A percentile compares a stretch with the other conserved stretches of the same genome.
Evolutionary conservation across 495 filamentous ascomycete species (phyloP).

Genomic region (Neurospora sp.): DNA sequence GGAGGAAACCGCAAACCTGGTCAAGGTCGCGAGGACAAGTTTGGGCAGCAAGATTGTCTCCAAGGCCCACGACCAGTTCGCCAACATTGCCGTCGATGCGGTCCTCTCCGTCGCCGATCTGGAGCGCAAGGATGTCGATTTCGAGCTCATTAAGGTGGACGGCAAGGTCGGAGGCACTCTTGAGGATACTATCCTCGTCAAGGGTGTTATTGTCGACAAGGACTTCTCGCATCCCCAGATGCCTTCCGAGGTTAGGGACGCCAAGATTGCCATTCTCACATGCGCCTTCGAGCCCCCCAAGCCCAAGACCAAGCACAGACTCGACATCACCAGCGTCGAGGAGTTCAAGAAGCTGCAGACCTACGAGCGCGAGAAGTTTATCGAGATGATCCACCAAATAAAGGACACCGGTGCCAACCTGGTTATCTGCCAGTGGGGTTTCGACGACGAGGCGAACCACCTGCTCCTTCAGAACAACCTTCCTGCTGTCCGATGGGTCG

Average conservation of each 20-base stretch:
- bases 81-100: conserved; percentile 92
- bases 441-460: conserved; percentile 98
- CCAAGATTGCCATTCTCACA: conserved; percentile 94
- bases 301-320: conserved; percentile 99
- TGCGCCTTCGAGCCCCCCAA: conserved; percentile 99
- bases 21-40: conserved; percentile 91
- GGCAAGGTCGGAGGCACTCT: conserved; percentile 93
- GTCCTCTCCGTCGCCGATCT: conserved; percentile 95
- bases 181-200: conserved; percentile 90
- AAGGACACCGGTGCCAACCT: conserved; percentile 96
- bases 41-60: conserved; percentile 98
- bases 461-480: conserved; percentile 90
- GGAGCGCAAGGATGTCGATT: conserved; percentile 94
- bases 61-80: conserved; percentile 96
- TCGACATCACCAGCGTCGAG: conserved; percentile 94
- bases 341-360: conserved; percentile 95
- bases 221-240: conserved; percentile 99
- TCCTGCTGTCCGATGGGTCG: conserved; percentile 95
- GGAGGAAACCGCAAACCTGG: conserved; percentile 68
- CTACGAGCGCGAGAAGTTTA: conserved; percentile 92
- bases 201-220: conserved; percentile 98
- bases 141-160: conserved; percentile 98
- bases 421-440: conserved; percentile 98
- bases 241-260: conserved; percentile 86
- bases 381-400: conserved; percentile 97